A percentile compares a stretch with the other conserved stretches of the same genome.
Conservation (phyloP, 2,329 filamentous ascomycete genomes). For the Fusarium pilosicola region DNA sequence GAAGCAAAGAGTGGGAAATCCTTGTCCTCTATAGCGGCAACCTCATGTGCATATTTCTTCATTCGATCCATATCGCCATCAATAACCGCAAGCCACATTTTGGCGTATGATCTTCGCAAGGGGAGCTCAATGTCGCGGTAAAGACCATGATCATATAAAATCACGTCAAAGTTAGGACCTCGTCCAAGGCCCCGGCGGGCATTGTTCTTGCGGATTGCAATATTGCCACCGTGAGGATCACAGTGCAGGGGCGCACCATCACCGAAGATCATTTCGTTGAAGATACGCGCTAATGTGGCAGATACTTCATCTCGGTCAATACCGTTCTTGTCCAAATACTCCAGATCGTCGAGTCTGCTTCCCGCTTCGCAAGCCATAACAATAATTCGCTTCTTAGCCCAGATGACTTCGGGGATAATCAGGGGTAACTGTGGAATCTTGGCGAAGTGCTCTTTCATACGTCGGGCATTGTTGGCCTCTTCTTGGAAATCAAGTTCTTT, state of each 20-base stretch:
- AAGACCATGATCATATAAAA: slow-evolving; percentile 95
- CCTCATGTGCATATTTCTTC: slow-evolving; percentile 88
- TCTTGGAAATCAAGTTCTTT: slow-evolving; percentile 90
- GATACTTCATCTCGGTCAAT: slow-evolving; percentile 98
- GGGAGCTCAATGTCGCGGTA: slow-evolving; percentile 89
- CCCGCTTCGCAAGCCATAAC: slow-evolving; percentile 96
- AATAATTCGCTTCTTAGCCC: slow-evolving; percentile 87
- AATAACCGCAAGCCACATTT: slow-evolving; percentile 96
- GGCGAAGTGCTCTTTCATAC: slow-evolving; percentile 83
- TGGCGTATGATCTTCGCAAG: slow-evolving; percentile 87
- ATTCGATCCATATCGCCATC: slow-evolving; percentile 87
- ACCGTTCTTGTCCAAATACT: slow-evolving; percentile 82
- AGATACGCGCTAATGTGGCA: slow-evolving; percentile 87
- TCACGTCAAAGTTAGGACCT: slow-evolving; percentile 86
- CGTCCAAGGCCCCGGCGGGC: slow-evolving; percentile 60
- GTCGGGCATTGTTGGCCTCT: slow-evolving; percentile 85
- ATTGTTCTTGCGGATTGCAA: slow-evolving; percentile 85
- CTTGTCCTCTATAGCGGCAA: slow-evolving; percentile 87
- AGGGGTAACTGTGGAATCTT: slow-evolving; percentile 79
- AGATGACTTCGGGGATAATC: slow-evolving; percentile 88
- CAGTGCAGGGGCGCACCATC: slow-evolving; percentile 90
- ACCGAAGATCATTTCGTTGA: slow-evolving; percentile 99
- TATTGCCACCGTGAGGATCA: slow-evolving; percentile 95
- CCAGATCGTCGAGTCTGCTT: slow-evolving; percentile 86
- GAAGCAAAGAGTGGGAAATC: slow-evolving; percentile 96